Conservation (phyloP, 768 basidiomycete genomes). For the Xerocomellus amylosporus region DNA sequence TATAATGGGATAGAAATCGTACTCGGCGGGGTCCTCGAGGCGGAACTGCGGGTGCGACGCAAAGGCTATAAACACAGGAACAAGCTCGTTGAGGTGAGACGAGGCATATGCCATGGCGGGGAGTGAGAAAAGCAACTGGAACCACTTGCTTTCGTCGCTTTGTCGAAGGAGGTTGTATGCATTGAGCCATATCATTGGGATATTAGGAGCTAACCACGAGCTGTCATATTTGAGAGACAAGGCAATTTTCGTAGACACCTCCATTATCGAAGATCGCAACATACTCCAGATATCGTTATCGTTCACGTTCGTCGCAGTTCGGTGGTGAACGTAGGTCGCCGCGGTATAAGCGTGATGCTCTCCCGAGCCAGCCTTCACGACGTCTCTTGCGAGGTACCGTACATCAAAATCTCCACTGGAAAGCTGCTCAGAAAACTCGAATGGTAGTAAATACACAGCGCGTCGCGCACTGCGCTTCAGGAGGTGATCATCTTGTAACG, state of each 20-base stretch:
- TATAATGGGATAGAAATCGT: neutral
- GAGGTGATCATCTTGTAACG: constrained; percentile 3
- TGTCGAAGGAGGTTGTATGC: constrained; percentile 25
- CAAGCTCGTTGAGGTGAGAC: constrained; percentile 3
- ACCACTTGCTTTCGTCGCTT: constrained; percentile 6
- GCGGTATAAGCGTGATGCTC: constrained; percentile 15
- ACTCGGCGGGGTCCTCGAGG: constrained; percentile 10
- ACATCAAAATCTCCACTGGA: neutral
- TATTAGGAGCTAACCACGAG: constrained; percentile 25
- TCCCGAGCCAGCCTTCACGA: neutral
- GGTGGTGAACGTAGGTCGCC: constrained; percentile 3
- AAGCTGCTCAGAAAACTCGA: neutral
- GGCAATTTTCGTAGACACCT: neutral
- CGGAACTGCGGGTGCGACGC: constrained; percentile 6
- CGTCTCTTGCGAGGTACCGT: constrained; percentile 14
- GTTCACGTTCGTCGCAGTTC: neutral
- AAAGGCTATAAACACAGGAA: constrained; percentile 33
- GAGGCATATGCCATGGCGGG: constrained; percentile 31
- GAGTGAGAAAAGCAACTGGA: constrained; percentile 29
- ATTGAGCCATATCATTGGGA: constrained; percentile 24
- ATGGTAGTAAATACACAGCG: constrained; percentile 6
- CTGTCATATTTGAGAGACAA: constrained; percentile 21
- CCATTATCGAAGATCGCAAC: no score
- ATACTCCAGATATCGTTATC: no score
- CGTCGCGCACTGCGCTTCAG: constrained; percentile 15